These are phyloP conservation scores for Coccomyxa sp. DNA, from an alignment of 139 green algal species.

Conservation along the genomic window DNA sequence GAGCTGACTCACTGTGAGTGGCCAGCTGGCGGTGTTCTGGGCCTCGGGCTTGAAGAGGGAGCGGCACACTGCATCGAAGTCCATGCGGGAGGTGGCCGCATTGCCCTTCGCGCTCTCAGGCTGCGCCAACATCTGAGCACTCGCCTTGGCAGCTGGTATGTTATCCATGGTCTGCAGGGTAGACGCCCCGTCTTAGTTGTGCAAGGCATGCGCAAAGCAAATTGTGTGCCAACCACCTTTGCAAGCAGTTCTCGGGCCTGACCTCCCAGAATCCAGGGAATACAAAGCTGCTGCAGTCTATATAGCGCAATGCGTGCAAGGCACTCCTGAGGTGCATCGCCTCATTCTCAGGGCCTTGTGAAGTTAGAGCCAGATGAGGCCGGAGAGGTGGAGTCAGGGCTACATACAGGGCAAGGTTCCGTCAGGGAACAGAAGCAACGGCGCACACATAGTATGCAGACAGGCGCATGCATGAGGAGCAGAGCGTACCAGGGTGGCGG, in stretches of 20 bases:
- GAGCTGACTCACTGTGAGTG: no score
- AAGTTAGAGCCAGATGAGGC: not conserved
- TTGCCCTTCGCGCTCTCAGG: not conserved
- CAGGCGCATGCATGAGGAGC: not conserved
- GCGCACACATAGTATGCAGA: no score
- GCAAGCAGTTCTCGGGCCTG: not conserved
- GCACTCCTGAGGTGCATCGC: not conserved
- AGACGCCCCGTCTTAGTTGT: not conserved
- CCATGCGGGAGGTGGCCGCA: not conserved
- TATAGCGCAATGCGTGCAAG: not conserved
- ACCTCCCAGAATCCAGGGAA: not conserved
- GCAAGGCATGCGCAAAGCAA: not conserved
- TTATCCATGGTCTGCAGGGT: not conserved
- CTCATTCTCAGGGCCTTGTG: not conserved
- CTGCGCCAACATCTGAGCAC: not conserved
- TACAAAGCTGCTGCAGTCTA: not conserved
- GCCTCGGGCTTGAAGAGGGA: not conserved
- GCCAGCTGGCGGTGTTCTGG: no score
- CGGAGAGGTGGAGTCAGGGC: not conserved
- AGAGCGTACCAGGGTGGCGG: not conserved
- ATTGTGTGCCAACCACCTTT: not conserved
- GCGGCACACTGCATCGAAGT: conserved; percentile 1
- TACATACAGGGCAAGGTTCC: not conserved
- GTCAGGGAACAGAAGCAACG: not conserved
- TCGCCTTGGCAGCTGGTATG: not conserved